Evolutionary conservation across 202 grass and related monocot species (phyloP).

Genomic region (Panicum hallii): DNA sequence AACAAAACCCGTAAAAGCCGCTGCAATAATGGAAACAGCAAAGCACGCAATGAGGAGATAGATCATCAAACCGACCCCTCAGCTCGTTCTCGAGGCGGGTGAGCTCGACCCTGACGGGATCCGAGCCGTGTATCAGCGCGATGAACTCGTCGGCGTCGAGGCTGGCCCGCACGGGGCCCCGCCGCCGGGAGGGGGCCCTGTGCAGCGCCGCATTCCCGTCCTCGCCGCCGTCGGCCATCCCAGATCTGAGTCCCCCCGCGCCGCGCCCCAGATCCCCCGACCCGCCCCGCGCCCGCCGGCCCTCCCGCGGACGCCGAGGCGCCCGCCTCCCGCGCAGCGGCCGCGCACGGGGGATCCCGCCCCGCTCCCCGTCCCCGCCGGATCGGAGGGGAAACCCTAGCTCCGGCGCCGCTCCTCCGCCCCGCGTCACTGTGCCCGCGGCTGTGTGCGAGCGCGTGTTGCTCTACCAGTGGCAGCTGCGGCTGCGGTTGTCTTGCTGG

Average conservation of each 20-base stretch:
- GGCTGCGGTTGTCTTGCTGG: constrained; percentile 56
- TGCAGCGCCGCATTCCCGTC: constrained; percentile 62
- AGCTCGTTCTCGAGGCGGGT: constrained; percentile 94
- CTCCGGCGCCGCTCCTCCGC: constrained; percentile 37
- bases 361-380: constrained; percentile 14
- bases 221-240: constrained; percentile 72
- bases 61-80: constrained; percentile 57
- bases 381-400: constrained; percentile 62
- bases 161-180: constrained; percentile 69
- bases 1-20: background rate
- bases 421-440: constrained; percentile 29
- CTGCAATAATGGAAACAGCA: background rate
- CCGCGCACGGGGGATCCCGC: background rate
- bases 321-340: background rate
- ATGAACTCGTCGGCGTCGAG: constrained; percentile 98
- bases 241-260: constrained; percentile 66
- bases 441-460: constrained; percentile 6
- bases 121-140: constrained; percentile 95
- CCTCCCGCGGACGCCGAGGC: background rate
- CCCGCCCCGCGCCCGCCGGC: constrained; percentile 7
- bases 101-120: constrained; percentile 95
- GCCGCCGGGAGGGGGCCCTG: constrained; percentile 55
- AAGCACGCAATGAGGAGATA: background rate
- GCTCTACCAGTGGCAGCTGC: constrained; percentile 46
- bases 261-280: background rate